A percentile compares a stretch with the other conserved stretches of the same genome.
phyloP scores from a whole-genome alignment of 2,329 filamentous ascomycete species.

The Scolecobasidium constrictum region DNA sequence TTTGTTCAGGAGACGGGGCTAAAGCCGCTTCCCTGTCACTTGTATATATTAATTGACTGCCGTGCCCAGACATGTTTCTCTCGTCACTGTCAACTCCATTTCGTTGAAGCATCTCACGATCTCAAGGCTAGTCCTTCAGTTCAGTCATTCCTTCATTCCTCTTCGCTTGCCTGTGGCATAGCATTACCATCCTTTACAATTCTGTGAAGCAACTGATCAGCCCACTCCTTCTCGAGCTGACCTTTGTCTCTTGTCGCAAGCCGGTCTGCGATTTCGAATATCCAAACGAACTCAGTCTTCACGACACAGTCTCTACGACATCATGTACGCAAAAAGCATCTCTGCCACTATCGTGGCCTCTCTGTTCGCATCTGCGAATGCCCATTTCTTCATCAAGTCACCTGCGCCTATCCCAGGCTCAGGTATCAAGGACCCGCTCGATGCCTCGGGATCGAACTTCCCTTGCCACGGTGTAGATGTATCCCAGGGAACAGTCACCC shows the following conservation, averaged over 20 bases:
- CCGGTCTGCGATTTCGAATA: slow-evolving; percentile 8
- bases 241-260: slow-evolving; percentile 6
- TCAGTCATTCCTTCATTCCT: slow-evolving; percentile 15
- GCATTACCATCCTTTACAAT: slow-evolving; percentile 11
- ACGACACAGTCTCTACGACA: slow-evolving; percentile 12
- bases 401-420: slow-evolving; percentile 52
- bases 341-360: slow-evolving; percentile 37
- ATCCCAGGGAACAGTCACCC: slow-evolving; percentile 37
- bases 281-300: slow-evolving; percentile 9
- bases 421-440: slow-evolving; percentile 54
- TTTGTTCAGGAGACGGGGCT: slow-evolving; percentile 5
- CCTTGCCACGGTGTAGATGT: slow-evolving; percentile 56
- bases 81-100: slow-evolving; percentile 15
- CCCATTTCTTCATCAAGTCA: slow-evolving; percentile 64
- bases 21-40: background rate
- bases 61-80: slow-evolving; percentile 8
- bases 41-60: slow-evolving; percentile 4
- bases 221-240: slow-evolving; percentile 17
- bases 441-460: slow-evolving; percentile 52
- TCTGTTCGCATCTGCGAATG: slow-evolving; percentile 49
- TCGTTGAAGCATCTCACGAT: slow-evolving; percentile 11
- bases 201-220: slow-evolving; percentile 14
- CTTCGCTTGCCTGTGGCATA: slow-evolving; percentile 24
- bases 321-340: slow-evolving; percentile 41
- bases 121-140: slow-evolving; percentile 11